Percentiles rank a stretch among this genome's conserved stretches.
These are phyloP conservation scores for Suillus sp. DNA, from an alignment of 768 basidiomycete species.

Conservation along the genomic window DNA sequence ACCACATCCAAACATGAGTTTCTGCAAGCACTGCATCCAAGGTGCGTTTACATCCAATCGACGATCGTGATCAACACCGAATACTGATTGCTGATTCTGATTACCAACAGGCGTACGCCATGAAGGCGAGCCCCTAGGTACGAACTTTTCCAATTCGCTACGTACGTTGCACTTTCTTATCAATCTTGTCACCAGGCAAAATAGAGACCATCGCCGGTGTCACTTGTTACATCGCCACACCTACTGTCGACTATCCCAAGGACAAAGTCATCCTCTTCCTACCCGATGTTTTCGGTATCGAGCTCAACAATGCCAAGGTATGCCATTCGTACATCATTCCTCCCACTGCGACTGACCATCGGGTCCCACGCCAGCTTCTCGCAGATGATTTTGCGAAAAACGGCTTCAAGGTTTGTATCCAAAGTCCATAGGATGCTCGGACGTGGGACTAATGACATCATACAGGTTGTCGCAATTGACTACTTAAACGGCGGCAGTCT, in stretches of 20 bases:
- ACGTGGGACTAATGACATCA: neutral
- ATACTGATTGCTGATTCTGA: neutral
- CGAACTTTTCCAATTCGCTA: neutral
- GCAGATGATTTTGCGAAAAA: conserved; percentile 42
- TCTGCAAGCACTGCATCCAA: conserved; percentile 58
- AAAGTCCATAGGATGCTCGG: no score
- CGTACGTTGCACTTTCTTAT: neutral
- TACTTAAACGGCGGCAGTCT: conserved; percentile 39
- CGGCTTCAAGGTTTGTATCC: conserved; percentile 35
- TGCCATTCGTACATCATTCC: conserved; percentile 9
- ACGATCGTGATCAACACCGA: neutral
- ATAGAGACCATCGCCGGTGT: conserved; percentile 50
- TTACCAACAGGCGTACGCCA: conserved; percentile 47
- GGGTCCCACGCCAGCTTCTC: conserved; percentile 26
- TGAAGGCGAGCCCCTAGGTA: conserved; percentile 51
- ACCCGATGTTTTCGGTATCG: conserved; percentile 53
- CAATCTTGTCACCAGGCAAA: conserved; percentile 41
- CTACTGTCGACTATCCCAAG: conserved; percentile 50
- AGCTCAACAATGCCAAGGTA: conserved; percentile 49
- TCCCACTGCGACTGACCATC: neutral
- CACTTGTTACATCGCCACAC: conserved; percentile 54
- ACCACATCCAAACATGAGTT: conserved; percentile 41
- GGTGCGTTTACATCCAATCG: conserved; percentile 36
- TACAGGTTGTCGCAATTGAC: conserved; percentile 36
- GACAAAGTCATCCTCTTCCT: conserved; percentile 59